Evolutionary conservation across 257 asterid genomes (phyloP), one percentile per base, ranked within the genome.

Genomic region (Solanum pennellii): DNA sequence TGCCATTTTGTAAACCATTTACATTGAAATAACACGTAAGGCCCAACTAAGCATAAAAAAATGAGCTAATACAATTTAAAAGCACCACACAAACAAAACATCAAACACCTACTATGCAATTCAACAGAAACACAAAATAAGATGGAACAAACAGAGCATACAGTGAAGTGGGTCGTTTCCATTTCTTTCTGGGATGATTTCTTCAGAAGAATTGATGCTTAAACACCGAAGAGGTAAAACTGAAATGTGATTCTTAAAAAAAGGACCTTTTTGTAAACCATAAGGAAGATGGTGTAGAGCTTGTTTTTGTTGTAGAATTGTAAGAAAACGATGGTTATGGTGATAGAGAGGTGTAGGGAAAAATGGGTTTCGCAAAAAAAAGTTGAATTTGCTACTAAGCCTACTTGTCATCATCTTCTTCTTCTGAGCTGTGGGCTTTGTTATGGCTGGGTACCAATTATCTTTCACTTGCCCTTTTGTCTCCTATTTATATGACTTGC

Each of bases 41-140:
- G 21, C 23, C 33, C 39, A 44, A 27, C 42, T 15, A 27, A 85
- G 9, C 39, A 35, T 85, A 5, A 6, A 41, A 33, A 3, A 45
- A 29, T 4, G 12, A 66, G n/a, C 31, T 15, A 18, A 47, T 5
- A 18, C 47, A 86, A 80, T 20, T 71, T 27, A 33, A n/a, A 90
- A 89, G 62, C 86, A 45, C 74, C 59, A 68, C 13, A 39, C 56
- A 87, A 90, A 69, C 91, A 90, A 91, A 83, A 35, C 37, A 56
- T 86, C 97, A 90, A 91, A 94, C 95, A 91, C 83, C 60, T 94
- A 89, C 92, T 80, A 84, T 73, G 85, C 95, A 87, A 37, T 25
- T 13, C 42, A 41, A 62, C 74, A 42, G 45, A 3, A 49, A 72
- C 79, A 84, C 16, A 13, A 52, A 16, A 37, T 6, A 79, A 23